These are phyloP conservation scores for Coemansia sp. DNA, from an alignment of 192 early-diverging fungal genomes.

Conservation along the genomic window DNA sequence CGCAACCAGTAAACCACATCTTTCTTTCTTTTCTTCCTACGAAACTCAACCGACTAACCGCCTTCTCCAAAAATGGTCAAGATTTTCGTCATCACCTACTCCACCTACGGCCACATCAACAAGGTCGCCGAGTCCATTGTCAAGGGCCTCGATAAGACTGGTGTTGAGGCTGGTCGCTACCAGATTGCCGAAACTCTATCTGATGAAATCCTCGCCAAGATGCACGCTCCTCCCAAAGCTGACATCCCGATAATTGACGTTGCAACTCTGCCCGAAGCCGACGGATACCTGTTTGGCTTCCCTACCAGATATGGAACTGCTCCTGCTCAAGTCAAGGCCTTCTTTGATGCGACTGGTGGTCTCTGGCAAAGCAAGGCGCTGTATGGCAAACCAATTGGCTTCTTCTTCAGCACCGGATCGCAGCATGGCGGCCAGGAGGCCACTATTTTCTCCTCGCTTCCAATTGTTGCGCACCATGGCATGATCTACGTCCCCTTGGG, in stretches of 20 bases:
- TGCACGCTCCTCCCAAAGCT: conserved; percentile 62
- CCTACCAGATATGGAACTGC: conserved; percentile 69
- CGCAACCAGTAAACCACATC: neutral
- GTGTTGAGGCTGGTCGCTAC: conserved; percentile 56
- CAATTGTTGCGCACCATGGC: conserved; percentile 76
- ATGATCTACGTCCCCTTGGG: conserved; percentile 78
- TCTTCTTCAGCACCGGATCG: conserved; percentile 72
- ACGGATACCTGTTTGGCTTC: conserved; percentile 72
- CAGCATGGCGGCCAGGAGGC: conserved; percentile 84
- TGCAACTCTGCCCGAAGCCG: conserved; percentile 59
- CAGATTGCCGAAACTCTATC: conserved; percentile 67
- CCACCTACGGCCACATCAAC: conserved; percentile 72
- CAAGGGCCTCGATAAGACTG: conserved; percentile 62
- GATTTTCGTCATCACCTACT: conserved; percentile 72
- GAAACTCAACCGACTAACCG: neutral
- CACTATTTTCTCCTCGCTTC: conserved; percentile 65
- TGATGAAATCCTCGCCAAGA: conserved; percentile 67
- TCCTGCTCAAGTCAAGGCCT: conserved; percentile 79
- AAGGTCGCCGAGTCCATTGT: conserved; percentile 63
- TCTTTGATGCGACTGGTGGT: conserved; percentile 65
- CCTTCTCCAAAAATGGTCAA: conserved; percentile 27
- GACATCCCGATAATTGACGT: conserved; percentile 60
- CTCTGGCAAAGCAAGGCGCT: conserved; percentile 61
- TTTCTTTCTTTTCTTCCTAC: neutral
- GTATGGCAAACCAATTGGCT: conserved; percentile 69